phyloP scores from a whole-genome alignment of 2,329 filamentous ascomycete genomes.

The Venturia asperata region DNA sequence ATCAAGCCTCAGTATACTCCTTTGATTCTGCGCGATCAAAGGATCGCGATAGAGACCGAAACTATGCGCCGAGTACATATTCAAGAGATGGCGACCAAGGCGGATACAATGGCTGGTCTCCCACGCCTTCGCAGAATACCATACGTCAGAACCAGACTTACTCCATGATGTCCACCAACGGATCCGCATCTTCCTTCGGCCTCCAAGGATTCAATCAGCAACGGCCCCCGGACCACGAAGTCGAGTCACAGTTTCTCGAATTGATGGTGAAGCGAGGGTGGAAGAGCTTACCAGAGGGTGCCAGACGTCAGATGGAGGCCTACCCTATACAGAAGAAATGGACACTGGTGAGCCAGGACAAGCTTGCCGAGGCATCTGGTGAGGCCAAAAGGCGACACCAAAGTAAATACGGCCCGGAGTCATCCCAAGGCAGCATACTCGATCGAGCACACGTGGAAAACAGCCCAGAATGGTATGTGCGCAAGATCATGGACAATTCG shows the following conservation, averaged over 20 bases:
- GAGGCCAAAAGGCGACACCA: slow-evolving; percentile 83
- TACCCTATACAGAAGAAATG: slow-evolving; percentile 95
- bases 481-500: slow-evolving; percentile 91
- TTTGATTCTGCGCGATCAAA: slow-evolving; percentile 41
- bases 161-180: slow-evolving; percentile 31
- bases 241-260: slow-evolving; percentile 85
- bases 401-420: slow-evolving; percentile 62
- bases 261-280: slow-evolving; percentile 97
- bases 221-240: slow-evolving; percentile 68
- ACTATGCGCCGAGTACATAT: not conserved
- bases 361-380: slow-evolving; percentile 85
- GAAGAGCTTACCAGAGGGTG: slow-evolving; percentile 94
- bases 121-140: slow-evolving; percentile 13
- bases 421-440: slow-evolving; percentile 62
- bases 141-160: slow-evolving; percentile 30
- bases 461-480: slow-evolving; percentile 96
- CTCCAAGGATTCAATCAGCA: slow-evolving; percentile 56
- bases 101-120: slow-evolving; percentile 8
- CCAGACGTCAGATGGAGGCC: slow-evolving; percentile 88
- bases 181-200: slow-evolving; percentile 43
- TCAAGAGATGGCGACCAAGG: slow-evolving; percentile 11
- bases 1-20: slow-evolving; percentile 60
- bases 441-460: slow-evolving; percentile 86
- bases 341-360: slow-evolving; percentile 93
- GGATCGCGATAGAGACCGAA: not conserved